phyloP scores from a whole-genome alignment of 352 stramenopile species.

The Globisporangium cederbergense region DNA sequence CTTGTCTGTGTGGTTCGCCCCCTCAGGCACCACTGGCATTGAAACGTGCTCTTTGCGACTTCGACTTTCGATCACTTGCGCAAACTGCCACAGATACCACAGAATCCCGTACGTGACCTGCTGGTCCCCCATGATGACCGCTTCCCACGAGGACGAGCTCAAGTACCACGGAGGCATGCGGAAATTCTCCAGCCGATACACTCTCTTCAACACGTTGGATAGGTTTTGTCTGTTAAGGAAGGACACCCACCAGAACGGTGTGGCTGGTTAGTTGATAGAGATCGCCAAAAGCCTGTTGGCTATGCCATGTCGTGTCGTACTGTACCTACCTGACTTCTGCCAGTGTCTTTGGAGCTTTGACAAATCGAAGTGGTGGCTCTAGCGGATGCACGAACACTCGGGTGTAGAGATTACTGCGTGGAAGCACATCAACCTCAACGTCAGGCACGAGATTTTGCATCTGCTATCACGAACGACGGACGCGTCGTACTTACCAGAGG shows the following conservation, averaged over 20 bases:
- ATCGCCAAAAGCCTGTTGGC: too few species aligned
- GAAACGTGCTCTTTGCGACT: neutral
- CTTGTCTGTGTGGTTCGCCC: too few species aligned
- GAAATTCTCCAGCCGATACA: neutral
- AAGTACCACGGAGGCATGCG: conserved; percentile 17
- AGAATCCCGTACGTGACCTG: conserved; percentile 44
- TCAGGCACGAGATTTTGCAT: neutral
- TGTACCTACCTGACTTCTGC: conserved; percentile 14
- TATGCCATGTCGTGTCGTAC: neutral
- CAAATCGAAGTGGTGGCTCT: neutral
- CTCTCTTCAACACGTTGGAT: conserved; percentile 21
- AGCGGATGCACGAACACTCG: neutral
- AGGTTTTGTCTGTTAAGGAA: conserved; percentile 32
- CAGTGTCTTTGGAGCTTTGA: conserved; percentile 14
- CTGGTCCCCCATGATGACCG: conserved; percentile 40
- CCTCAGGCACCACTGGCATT: neutral
- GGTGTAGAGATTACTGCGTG: conserved; percentile 1
- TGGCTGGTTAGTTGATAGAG: neutral
- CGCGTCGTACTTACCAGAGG: conserved; percentile 7
- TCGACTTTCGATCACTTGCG: conserved; percentile 2
- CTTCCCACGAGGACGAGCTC: conserved; percentile 26
- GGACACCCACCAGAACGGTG: neutral
- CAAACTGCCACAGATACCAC: conserved; percentile 49
- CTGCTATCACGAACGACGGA: too few species aligned
- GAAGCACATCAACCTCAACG: neutral